Evolutionary conservation across 768 basidiomycete species (phyloP), one percentile per base, ranked within the genome.

Genomic region (Mycena belliarum): DNA sequence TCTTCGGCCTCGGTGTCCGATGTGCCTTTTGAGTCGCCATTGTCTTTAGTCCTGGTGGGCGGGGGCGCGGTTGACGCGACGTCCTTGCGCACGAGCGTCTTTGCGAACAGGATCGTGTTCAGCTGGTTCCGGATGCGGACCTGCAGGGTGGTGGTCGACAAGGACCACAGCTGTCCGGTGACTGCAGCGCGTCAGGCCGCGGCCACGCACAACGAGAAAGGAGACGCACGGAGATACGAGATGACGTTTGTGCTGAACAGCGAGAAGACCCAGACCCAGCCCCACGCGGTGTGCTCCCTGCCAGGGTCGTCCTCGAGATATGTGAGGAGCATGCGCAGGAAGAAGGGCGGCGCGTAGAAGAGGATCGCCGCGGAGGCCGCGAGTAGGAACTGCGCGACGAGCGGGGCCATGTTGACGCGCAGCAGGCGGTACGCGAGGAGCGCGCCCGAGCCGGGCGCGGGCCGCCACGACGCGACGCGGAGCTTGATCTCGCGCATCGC

Each of bases 1-100:
- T 72, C 70, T 18, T 68, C 67, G 2, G 35, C 50, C 12, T 58
- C 63, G 56, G 40, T 25, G 7, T 14, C 35, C 4, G 35, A 16
- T 10, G 37, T 10, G 18, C 7, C 18, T 43, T 45, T 61, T 56
- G 25, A 32, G 26, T 60, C 61, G 52, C 60, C 60, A 26, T 55
- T 64, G 35, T 73, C 60, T 57, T 68, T 66, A 51, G 48, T 42
- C 67, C 55, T 64, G 61, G 44, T 5, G 72, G 56, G 52, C 2
- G 62, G 40, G 1, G 62, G 69, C 9, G 82, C 69, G n/a, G 85
- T 83, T 3, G 87, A 89, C 1, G 90, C 91, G 24, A 89, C 75
- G 57, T 89, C 86, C 69, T 89, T 89, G 51, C 88, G 81, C 6
- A 86, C 79, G 26, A 89, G 79, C 1, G 88, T 88, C 74, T 89